Evolutionary conservation across 139 green algal species (phyloP), one percentile per base, ranked within the genome.

Genomic region (Klebsormidium nitens): DNA sequence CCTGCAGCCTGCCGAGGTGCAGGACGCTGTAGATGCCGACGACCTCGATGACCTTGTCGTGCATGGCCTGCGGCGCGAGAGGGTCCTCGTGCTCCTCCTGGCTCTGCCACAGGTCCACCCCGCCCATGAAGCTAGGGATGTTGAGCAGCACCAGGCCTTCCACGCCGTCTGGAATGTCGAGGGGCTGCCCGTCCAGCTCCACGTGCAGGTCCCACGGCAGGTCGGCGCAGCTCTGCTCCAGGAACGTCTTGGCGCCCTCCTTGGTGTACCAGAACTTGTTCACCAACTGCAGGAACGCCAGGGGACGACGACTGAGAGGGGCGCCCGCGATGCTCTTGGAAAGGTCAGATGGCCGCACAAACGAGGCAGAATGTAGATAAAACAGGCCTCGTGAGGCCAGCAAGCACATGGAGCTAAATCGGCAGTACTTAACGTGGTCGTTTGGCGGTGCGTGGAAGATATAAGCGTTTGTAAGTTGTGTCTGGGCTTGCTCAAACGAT

Each of bases 191-290:
- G 63, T 95, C 89, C 42, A 83, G 84, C 55, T 80, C 69, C 28
- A 95, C 59, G 76, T 76, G 66, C 32, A 91, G 46, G 64, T 80
- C 68, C 32, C 66, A 46, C 29, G 82, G 70, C 47, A 94, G 81
- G 55, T 81, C 71, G 2, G 52, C 64, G 57, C 79, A 85, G 26
- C 70, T 72, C 42, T 83, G 83, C 37, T 82, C 82, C 23, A 92
- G 47, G 46, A 93, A 82, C 69, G 93, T 86, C 29, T 72, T 71
- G 0, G 85, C 86, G 3, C 89, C 89, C 49, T 95, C 63, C 1
- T 75, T 79, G 11, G 85, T 88, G 78, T 95, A 95, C 75, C 85
- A 82, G 40, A 94, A 32, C 77, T 90, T 88, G 74, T 89, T 88
- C 35, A 86, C 77, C 39, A 83, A 72, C 68, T 72, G 59, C 37